phyloP scores from a whole-genome alignment of 441 rosid genomes.

The Adansonia grandidieri region DNA sequence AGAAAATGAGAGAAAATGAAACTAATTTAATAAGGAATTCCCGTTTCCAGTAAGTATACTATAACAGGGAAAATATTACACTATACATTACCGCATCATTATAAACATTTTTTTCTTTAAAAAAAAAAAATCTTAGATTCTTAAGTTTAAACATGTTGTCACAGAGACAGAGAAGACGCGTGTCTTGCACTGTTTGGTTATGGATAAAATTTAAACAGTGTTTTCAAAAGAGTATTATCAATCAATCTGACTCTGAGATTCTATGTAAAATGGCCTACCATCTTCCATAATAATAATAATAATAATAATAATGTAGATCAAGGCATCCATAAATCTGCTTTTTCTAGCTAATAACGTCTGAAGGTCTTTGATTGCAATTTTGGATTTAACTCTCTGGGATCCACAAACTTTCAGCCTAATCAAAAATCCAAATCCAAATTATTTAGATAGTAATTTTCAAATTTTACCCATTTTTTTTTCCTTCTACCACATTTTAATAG shows the following conservation, averaged over 20 bases:
- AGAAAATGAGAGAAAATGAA: too few species aligned
- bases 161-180: conserved; percentile 19
- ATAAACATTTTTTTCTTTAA: too few species aligned
- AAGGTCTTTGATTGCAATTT: conserved; percentile 29
- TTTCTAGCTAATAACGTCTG: not conserved
- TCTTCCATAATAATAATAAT: not conserved
- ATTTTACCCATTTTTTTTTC: not conserved
- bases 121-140: too few species aligned
- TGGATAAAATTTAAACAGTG: conserved; percentile 2
- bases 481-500: not conserved
- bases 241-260: conserved; percentile 24
- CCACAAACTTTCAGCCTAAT: conserved; percentile 27
- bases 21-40: too few species aligned
- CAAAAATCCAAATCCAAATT: conserved; percentile 21
- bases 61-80: too few species aligned
- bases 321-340: not conserved
- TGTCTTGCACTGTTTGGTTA: conserved; percentile 23
- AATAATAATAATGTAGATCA: too few species aligned
- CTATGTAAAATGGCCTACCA: conserved; percentile 26
- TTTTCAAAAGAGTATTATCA: not conserved
- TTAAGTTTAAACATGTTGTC: too few species aligned
- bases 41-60: too few species aligned
- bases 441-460: not conserved
- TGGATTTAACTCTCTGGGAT: conserved; percentile 31
- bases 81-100: too few species aligned